Conservation (phyloP, 257 asterid genomes). For the Hygrophila difformis region DNA sequence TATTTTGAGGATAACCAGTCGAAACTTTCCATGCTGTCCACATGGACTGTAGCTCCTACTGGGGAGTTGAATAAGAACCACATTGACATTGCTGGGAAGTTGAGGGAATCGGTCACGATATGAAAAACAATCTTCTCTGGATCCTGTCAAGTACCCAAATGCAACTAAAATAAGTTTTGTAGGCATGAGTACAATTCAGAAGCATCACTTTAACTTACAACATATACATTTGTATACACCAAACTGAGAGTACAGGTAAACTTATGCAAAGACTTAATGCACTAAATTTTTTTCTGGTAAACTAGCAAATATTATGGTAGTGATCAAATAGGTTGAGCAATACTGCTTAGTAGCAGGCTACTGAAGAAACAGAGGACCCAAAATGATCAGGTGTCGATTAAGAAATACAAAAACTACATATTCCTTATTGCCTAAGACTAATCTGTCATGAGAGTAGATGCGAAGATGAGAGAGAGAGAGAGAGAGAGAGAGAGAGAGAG, state of each 20-base stretch:
- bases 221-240: too few relatives aligned
- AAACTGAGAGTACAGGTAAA: too few relatives aligned
- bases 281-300: neutral
- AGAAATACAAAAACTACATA: too few relatives aligned
- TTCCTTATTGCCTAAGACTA: too few relatives aligned
- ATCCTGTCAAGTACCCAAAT: conserved; percentile 44
- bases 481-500: too few relatives aligned
- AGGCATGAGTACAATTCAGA: conserved; percentile 4
- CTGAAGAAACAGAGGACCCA: neutral
- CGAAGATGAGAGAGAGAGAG: neutral
- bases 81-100: conserved; percentile 78
- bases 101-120: conserved; percentile 73
- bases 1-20: conserved; percentile 55
- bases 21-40: conserved; percentile 54
- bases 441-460: conserved; percentile 4
- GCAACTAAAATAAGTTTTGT: neutral
- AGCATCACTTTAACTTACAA: conserved; percentile 1
- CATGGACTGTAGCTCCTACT: conserved; percentile 56
- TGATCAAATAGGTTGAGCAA: neutral
- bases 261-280: too few relatives aligned
- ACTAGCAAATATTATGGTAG: neutral
- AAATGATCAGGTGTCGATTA: neutral
- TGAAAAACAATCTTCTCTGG: conserved; percentile 73
- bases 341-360: neutral
- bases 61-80: conserved; percentile 91